phyloP scores from a whole-genome alignment of 2,329 filamentous ascomycete species.

The Helotiales sp. region DNA sequence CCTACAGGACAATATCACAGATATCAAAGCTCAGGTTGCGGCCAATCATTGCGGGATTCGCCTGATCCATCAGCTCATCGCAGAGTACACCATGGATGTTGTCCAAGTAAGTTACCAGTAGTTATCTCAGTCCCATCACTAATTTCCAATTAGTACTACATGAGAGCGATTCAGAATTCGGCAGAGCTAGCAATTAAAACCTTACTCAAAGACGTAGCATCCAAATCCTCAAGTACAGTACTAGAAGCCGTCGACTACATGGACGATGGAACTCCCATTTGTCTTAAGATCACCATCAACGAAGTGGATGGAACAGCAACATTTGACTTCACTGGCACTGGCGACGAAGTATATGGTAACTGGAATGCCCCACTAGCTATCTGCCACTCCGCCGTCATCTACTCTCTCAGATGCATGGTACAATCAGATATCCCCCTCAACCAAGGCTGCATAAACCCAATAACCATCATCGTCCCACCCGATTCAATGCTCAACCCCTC shows the following conservation, averaged over 20 bases:
- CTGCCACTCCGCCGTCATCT: slow-evolving; percentile 79
- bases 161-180: slow-evolving; percentile 77
- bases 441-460: slow-evolving; percentile 76
- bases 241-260: slow-evolving; percentile 74
- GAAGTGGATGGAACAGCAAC: slow-evolving; percentile 64
- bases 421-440: slow-evolving; percentile 82
- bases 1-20: slow-evolving; percentile 77
- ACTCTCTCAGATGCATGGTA: slow-evolving; percentile 76
- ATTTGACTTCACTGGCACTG: slow-evolving; percentile 76
- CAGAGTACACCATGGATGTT: slow-evolving; percentile 70
- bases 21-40: slow-evolving; percentile 80
- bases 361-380: slow-evolving; percentile 79
- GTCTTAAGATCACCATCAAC: slow-evolving; percentile 72
- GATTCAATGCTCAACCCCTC: slow-evolving; percentile 71
- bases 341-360: slow-evolving; percentile 73
- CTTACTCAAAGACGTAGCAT: slow-evolving; percentile 68
- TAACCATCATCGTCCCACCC: slow-evolving; percentile 68
- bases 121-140: neutral
- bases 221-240: slow-evolving; percentile 57
- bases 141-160: slow-evolving; percentile 53
- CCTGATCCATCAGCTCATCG: slow-evolving; percentile 68
- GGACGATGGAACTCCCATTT: slow-evolving; percentile 78
- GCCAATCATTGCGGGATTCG: slow-evolving; percentile 81
- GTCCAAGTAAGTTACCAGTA: slow-evolving; percentile 56
- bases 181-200: slow-evolving; percentile 72